Conservation (phyloP, 2,329 filamentous ascomycete genomes). For the Calonectria pseudoreteaudii region DNA sequence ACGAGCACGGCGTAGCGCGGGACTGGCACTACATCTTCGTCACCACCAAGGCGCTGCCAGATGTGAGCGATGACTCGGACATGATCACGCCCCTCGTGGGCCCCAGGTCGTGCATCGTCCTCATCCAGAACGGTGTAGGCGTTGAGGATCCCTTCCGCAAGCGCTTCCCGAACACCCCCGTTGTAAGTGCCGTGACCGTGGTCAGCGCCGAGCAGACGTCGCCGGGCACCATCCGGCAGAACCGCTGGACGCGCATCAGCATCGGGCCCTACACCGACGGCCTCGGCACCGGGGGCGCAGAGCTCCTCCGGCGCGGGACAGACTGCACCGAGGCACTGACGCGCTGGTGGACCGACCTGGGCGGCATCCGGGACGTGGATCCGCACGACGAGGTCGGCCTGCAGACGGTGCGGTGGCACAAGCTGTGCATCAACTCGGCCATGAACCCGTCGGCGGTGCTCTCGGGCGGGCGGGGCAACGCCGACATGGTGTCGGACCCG, state of each 20-base stretch:
- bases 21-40: slow-evolving; percentile 73
- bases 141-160: slow-evolving; percentile 74
- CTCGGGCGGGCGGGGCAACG: slow-evolving; percentile 72
- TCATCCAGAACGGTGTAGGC: slow-evolving; percentile 79
- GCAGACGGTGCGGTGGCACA: slow-evolving; percentile 80
- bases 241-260: slow-evolving; percentile 79
- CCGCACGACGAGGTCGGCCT: slow-evolving; percentile 73
- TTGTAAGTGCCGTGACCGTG: slow-evolving; percentile 77
- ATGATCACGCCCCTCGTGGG: slow-evolving; percentile 71
- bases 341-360: slow-evolving; percentile 64
- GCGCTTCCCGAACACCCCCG: slow-evolving; percentile 70
- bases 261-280: slow-evolving; percentile 73
- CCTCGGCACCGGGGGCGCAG: slow-evolving; percentile 49
- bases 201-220: slow-evolving; percentile 74
- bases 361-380: slow-evolving; percentile 74
- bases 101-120: slow-evolving; percentile 67
- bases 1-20: slow-evolving; percentile 33
- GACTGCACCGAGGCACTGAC: slow-evolving; percentile 62
- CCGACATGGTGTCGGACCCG: slow-evolving; percentile 72
- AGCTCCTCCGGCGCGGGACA: slow-evolving; percentile 50
- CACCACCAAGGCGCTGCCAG: slow-evolving; percentile 77
- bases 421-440: slow-evolving; percentile 80
- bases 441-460: slow-evolving; percentile 81
- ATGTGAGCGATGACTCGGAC: slow-evolving; percentile 70
- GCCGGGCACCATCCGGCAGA: slow-evolving; percentile 74